Conservation (phyloP, 2,329 filamentous ascomycete species). For the Cytospora schulzeri region DNA sequence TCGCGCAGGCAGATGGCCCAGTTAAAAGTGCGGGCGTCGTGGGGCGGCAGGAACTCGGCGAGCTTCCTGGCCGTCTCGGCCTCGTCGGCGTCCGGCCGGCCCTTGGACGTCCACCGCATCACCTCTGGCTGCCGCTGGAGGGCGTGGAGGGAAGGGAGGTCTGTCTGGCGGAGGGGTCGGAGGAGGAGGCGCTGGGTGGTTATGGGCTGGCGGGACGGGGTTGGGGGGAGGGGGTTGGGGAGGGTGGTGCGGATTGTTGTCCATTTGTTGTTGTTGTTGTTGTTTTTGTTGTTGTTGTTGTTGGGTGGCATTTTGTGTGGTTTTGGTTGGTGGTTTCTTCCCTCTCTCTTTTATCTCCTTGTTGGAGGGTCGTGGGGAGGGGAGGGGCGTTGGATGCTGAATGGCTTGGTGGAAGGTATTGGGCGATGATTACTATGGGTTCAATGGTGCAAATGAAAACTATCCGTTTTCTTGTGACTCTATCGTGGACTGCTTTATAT, state of each 20-base stretch:
- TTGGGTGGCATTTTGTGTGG: no score
- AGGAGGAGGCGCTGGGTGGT: conserved; percentile 20
- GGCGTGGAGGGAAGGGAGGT: conserved; percentile 52
- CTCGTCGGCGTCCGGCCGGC: conserved; percentile 44
- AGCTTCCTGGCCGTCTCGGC: conserved; percentile 47
- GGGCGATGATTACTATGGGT: no score
- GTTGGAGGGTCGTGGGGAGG: no score
- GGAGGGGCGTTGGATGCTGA: no score
- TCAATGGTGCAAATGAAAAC: not conserved
- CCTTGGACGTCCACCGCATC: conserved; percentile 58
- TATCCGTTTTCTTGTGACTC: not conserved
- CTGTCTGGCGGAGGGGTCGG: conserved; percentile 32
- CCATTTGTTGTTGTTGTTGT: not conserved
- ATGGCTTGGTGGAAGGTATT: no score
- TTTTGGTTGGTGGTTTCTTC: no score
- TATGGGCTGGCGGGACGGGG: not conserved
- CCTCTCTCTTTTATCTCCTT: no score
- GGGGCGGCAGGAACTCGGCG: conserved; percentile 46
- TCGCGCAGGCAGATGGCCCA: conserved; percentile 52
- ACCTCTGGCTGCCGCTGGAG: conserved; percentile 62
- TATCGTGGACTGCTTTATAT: not conserved
- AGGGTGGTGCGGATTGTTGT: conserved; percentile 1
- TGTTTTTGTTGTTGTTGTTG: no score
- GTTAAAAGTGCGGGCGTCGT: conserved; percentile 56
- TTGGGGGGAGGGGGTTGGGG: not conserved